A percentile compares a stretch with the other conserved stretches of the same genome.
Evolutionary conservation across 163 green algal genomes (phyloP).

Genomic region (Prototheca wickerhamii): DNA sequence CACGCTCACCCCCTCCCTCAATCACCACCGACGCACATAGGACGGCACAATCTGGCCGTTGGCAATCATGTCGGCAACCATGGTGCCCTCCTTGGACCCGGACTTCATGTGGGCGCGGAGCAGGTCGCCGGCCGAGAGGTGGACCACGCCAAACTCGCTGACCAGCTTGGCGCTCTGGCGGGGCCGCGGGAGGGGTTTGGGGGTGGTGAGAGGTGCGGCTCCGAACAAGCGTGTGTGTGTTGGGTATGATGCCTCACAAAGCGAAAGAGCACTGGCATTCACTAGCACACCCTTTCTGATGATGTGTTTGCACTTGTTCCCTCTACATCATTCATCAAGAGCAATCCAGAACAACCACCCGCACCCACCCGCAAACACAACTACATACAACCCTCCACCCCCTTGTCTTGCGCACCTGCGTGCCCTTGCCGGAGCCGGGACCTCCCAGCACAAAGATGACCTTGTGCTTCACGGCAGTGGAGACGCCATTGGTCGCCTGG

Average conservation of each 20-base stretch:
- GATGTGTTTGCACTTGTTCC: no score
- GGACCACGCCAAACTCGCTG: conserved; percentile 74
- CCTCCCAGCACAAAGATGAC: conserved; percentile 83
- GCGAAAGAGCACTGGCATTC: background rate
- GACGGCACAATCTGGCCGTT: conserved; percentile 89
- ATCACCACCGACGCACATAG: conserved; percentile 25
- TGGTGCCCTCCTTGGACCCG: conserved; percentile 70
- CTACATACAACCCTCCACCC: no score
- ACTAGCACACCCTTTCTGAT: no score
- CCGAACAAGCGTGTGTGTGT: background rate
- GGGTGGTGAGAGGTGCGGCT: background rate
- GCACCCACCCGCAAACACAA: no score
- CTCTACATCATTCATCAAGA: no score
- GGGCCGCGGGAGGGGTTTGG: background rate
- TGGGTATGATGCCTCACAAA: background rate
- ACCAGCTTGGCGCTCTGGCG: conserved; percentile 79
- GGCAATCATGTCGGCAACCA: conserved; percentile 91
- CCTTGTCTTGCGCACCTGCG: conserved; percentile 33
- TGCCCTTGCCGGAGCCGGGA: conserved; percentile 76
- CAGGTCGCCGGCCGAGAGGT: conserved; percentile 85
- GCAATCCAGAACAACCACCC: no score
- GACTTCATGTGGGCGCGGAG: conserved; percentile 81
- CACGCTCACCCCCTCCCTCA: background rate
- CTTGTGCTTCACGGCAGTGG: no score
- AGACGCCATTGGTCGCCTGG: no score